Percentiles rank a stretch among this genome's conserved stretches.
These are phyloP conservation scores for Colletotrichum tofieldiae DNA, from an alignment of 2,329 filamentous ascomycete genomes.

Conservation along the genomic window DNA sequence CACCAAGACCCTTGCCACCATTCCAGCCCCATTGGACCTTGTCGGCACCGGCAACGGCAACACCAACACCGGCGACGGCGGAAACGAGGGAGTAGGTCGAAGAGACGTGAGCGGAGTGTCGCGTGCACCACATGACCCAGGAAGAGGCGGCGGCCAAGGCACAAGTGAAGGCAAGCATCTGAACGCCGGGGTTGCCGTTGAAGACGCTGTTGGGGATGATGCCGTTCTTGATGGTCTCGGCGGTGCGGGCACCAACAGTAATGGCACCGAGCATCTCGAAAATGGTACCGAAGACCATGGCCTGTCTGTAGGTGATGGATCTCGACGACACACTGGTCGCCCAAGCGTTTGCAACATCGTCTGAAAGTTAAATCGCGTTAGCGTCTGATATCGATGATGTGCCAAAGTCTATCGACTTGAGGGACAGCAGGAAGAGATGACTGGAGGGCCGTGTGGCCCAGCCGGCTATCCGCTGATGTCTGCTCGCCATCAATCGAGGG, in stretches of 20 bases:
- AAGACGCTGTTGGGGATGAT: slow-evolving; percentile 77
- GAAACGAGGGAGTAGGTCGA: slow-evolving; percentile 82
- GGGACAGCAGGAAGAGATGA: neutral
- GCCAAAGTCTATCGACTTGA: neutral
- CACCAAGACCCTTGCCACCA: slow-evolving; percentile 76
- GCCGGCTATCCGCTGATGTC: neutral
- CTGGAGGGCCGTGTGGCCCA: neutral
- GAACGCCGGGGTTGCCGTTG: slow-evolving; percentile 73
- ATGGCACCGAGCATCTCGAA: slow-evolving; percentile 80
- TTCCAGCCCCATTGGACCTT: slow-evolving; percentile 81
- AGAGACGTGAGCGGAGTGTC: slow-evolving; percentile 80
- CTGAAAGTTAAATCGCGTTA: slow-evolving; percentile 54
- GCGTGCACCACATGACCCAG: slow-evolving; percentile 88
- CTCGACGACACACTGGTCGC: slow-evolving; percentile 87
- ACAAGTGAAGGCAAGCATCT: slow-evolving; percentile 78
- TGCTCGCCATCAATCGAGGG: neutral
- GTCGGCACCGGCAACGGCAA: slow-evolving; percentile 74
- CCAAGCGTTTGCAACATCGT: slow-evolving; percentile 90
- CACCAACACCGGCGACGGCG: slow-evolving; percentile 78
- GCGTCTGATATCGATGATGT: slow-evolving; percentile 8
- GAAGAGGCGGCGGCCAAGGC: slow-evolving; percentile 75
- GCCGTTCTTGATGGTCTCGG: slow-evolving; percentile 85
- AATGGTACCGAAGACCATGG: slow-evolving; percentile 76
- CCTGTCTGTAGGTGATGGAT: slow-evolving; percentile 79
- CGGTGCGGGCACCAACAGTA: slow-evolving; percentile 78